phyloP scores from a whole-genome alignment of 2,329 filamentous ascomycete species.

The Neurospora sp. region DNA sequence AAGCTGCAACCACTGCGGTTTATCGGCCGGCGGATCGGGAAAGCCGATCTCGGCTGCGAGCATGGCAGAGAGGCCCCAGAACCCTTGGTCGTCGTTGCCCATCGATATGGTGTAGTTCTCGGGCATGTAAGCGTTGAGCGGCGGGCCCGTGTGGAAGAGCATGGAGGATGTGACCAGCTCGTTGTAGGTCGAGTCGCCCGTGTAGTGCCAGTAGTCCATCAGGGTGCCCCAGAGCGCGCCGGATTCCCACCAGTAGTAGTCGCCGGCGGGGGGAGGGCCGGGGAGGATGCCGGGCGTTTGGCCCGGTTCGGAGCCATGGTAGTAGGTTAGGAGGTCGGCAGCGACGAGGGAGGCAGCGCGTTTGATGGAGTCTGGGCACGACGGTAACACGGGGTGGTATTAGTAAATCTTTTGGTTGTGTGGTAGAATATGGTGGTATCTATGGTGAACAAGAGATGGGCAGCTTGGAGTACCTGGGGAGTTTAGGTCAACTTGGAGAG shows the following conservation, averaged over 20 bases:
- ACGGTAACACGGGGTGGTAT: background rate
- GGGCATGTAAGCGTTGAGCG: conserved; percentile 46
- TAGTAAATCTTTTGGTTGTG: background rate
- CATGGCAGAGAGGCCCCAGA: conserved; percentile 59
- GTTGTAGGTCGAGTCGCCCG: conserved; percentile 53
- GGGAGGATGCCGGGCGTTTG: conserved; percentile 40
- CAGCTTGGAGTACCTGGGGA: conserved; percentile 3
- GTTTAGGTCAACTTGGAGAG: conserved; percentile 10
- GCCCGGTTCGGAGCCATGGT: conserved; percentile 21
- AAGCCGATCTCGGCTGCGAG: conserved; percentile 54
- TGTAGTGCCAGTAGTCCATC: conserved; percentile 27
- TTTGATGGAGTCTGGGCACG: conserved; percentile 8
- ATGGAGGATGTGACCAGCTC: conserved; percentile 43
- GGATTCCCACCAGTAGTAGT: conserved; percentile 65
- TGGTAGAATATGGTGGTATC: background rate
- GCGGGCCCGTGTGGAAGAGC: conserved; percentile 42
- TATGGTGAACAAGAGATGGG: background rate
- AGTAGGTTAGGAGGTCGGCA: conserved; percentile 9
- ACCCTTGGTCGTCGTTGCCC: conserved; percentile 57
- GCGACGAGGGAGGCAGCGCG: conserved; percentile 11
- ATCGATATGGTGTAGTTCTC: conserved; percentile 43
- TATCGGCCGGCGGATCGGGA: conserved; percentile 40
- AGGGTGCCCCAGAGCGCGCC: conserved; percentile 56
- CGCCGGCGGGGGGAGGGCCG: conserved; percentile 22
- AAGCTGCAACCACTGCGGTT: conserved; percentile 51